These are phyloP conservation scores for Amyloporia xantha DNA, from an alignment of 768 basidiomycete species.

Conservation along the genomic window DNA sequence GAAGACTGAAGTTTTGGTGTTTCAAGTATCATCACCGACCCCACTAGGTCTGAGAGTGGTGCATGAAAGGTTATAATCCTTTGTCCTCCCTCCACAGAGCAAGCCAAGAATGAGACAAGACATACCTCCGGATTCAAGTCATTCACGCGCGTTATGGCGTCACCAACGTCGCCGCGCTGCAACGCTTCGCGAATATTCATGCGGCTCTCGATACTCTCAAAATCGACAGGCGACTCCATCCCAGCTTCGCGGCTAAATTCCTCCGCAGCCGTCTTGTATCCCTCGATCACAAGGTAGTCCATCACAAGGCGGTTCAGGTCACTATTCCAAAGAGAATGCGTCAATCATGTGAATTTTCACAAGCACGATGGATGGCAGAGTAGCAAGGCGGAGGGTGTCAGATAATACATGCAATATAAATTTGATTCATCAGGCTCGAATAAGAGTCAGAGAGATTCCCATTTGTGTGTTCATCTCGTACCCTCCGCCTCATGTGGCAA, in stretches of 20 bases:
- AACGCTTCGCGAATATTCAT: slow-evolving; percentile 94
- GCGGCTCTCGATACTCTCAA: slow-evolving; percentile 87
- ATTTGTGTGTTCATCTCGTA: slow-evolving; percentile 66
- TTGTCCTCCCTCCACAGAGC: slow-evolving; percentile 19
- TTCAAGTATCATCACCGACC: slow-evolving; percentile 82
- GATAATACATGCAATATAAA: slow-evolving; percentile 82
- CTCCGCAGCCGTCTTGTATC: slow-evolving; percentile 93
- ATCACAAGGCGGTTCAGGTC: slow-evolving; percentile 92
- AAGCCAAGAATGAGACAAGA: slow-evolving; percentile 8
- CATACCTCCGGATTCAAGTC: slow-evolving; percentile 96
- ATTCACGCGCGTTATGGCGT: slow-evolving; percentile 92
- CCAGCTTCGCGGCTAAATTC: slow-evolving; percentile 89
- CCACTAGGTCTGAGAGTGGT: slow-evolving; percentile 86
- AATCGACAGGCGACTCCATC: slow-evolving; percentile 71
- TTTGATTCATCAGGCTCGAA: slow-evolving; percentile 46
- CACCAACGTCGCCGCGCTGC: slow-evolving; percentile 90
- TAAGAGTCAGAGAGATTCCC: slow-evolving; percentile 98
- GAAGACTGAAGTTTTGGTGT: slow-evolving; percentile 92
- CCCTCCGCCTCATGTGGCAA: slow-evolving; percentile 11
- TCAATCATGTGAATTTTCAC: slow-evolving; percentile 4
- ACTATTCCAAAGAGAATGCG: slow-evolving; percentile 37
- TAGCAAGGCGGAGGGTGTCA: slow-evolving; percentile 43
- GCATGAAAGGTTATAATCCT: slow-evolving; percentile 97
- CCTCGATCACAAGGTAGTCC: slow-evolving; percentile 97
- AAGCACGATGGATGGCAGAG: slow-evolving; percentile 11